These are phyloP conservation scores for Mortierella polycephala DNA, from an alignment of 371 early-diverging fungal species.

Conservation along the genomic window DNA sequence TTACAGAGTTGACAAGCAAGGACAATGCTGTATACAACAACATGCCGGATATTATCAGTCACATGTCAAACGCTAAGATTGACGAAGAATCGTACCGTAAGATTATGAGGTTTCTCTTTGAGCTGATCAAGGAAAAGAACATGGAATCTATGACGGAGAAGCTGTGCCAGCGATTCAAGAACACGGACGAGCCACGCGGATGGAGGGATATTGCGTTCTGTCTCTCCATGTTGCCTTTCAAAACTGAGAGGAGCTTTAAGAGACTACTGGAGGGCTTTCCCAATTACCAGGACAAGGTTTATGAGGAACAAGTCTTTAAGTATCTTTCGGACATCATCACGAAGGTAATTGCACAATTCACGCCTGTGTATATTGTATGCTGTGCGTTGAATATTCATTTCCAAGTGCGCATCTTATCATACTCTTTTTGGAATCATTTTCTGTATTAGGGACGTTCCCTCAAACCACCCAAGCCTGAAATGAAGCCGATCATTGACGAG, in stretches of 20 bases:
- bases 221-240: slow-evolving; percentile 87
- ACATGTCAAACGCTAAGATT: slow-evolving; percentile 77
- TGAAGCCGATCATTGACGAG: slow-evolving; percentile 82
- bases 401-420: background rate
- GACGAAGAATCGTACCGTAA: slow-evolving; percentile 81
- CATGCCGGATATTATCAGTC: slow-evolving; percentile 95
- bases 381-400: background rate
- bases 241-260: slow-evolving; percentile 84
- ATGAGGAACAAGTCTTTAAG: slow-evolving; percentile 85
- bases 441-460: slow-evolving; percentile 65
- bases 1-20: slow-evolving; percentile 93
- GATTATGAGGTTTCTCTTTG: slow-evolving; percentile 95
- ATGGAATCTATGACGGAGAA: slow-evolving; percentile 95
- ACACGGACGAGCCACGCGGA: slow-evolving; percentile 76
- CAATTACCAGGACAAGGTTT: slow-evolving; percentile 88
- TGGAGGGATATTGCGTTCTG: slow-evolving; percentile 96
- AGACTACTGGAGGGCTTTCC: slow-evolving; percentile 85
- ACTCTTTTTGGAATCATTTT: background rate
- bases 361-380: background rate
- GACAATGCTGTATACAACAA: slow-evolving; percentile 98
- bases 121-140: slow-evolving; percentile 95
- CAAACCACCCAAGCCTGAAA: slow-evolving; percentile 76
- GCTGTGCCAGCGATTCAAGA: slow-evolving; percentile 90
- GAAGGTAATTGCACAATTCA: slow-evolving; percentile 66
- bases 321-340: slow-evolving; percentile 82